phyloP scores from a whole-genome alignment of 805 yeast genomes.

The Helenozyma baotianmanensis region DNA sequence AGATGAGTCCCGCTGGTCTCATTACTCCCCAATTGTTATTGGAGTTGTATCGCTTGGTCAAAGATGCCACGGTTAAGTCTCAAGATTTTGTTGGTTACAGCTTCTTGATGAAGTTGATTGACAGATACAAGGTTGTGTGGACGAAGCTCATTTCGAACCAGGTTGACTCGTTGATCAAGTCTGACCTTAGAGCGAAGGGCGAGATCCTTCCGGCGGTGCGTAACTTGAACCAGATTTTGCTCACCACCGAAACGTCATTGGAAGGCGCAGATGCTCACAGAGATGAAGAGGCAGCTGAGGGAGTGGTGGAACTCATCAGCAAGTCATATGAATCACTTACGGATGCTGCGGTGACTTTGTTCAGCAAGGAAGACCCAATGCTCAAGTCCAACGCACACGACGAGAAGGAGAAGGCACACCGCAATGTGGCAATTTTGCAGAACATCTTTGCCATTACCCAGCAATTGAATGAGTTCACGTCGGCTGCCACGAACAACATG shows the following conservation, averaged over 20 bases:
- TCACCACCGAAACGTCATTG: conserved; percentile 30
- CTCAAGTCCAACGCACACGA: conserved; percentile 40
- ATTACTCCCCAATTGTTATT: conserved; percentile 30
- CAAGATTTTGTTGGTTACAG: conserved; percentile 59
- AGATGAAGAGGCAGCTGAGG: conserved; percentile 15
- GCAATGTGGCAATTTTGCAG: conserved; percentile 38
- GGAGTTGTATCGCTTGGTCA: conserved; percentile 24
- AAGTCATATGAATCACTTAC: conserved; percentile 30
- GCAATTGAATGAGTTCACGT: conserved; percentile 25
- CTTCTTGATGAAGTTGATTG: conserved; percentile 47
- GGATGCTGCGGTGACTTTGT: conserved; percentile 31
- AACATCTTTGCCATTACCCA: conserved; percentile 34
- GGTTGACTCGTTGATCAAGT: conserved; percentile 32
- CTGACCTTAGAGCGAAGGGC: conserved; percentile 32
- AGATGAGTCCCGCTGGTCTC: conserved; percentile 32
- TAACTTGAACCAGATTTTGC: conserved; percentile 29
- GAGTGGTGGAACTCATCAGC: conserved; percentile 21
- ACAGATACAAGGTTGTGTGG: conserved; percentile 55
- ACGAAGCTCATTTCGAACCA: conserved; percentile 53
- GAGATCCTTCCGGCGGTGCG: conserved; percentile 32
- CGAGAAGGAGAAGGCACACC: conserved; percentile 38
- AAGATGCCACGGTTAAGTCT: conserved; percentile 38
- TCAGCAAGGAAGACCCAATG: conserved; percentile 39
- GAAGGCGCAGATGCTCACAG: conserved; percentile 17
- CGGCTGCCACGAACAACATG: conserved; percentile 22